Conservation (phyloP, 2,329 filamentous ascomycete genomes). For the Pseudogymnoascus sp. region DNA sequence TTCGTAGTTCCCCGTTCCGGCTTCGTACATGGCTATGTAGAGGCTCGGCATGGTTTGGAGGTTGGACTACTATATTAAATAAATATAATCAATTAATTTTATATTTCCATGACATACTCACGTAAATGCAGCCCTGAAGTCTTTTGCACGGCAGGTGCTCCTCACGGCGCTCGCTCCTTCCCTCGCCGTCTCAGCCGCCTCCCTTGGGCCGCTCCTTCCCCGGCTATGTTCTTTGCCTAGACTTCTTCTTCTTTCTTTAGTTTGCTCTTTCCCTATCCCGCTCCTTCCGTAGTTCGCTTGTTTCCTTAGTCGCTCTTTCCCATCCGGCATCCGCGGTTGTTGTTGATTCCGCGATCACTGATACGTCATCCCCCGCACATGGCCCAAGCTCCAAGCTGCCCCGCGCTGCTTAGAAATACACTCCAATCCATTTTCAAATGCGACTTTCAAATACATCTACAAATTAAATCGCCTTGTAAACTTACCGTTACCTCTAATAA, state of each 20-base stretch:
- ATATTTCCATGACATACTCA: background rate
- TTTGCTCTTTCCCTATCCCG: background rate
- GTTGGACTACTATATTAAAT: background rate
- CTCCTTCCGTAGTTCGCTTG: background rate
- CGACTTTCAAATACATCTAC: background rate
- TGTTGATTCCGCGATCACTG: background rate
- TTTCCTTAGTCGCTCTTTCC: background rate
- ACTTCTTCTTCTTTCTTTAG: background rate
- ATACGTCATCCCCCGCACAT: background rate
- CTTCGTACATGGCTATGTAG: conserved; percentile 12
- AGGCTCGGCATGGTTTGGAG: conserved; percentile 8
- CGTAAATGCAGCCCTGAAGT: background rate
- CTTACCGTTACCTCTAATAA: background rate
- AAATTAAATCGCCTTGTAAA: background rate
- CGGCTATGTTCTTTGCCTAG: background rate
- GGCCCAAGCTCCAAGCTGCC: conserved; percentile 3
- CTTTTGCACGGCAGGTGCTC: background rate
- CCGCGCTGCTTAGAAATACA: conserved; percentile 5
- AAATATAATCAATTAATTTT: background rate
- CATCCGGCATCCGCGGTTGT: background rate
- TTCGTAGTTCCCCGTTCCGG: conserved; percentile 11
- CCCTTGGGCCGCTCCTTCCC: background rate
- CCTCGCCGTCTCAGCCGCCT: background rate
- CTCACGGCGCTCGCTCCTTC: background rate
- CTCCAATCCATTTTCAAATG: background rate